Percentiles rank a stretch among this genome's conserved stretches.
phyloP scores from a whole-genome alignment of 2,329 filamentous ascomycete genomes.

The Pleomassaria siparia region DNA sequence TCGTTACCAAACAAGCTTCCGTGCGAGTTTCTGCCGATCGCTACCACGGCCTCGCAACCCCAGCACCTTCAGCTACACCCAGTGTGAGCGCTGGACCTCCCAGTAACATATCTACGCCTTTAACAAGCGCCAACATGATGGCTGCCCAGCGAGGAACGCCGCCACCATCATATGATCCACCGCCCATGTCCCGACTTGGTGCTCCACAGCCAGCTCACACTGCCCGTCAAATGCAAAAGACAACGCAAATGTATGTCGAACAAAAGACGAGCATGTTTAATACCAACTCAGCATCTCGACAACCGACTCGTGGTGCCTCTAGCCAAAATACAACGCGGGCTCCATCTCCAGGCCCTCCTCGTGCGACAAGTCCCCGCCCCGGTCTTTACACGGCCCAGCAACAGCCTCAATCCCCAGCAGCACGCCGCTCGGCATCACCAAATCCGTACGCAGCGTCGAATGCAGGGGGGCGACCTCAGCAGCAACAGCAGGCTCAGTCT shows the following conservation, averaged over 20 bases:
- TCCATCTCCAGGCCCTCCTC: slow-evolving; percentile 68
- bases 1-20: slow-evolving; percentile 77
- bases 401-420: slow-evolving; percentile 12
- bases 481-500: slow-evolving; percentile 16
- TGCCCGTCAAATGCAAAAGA: slow-evolving; percentile 91
- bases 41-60: slow-evolving; percentile 90
- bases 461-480: slow-evolving; percentile 28
- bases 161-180: slow-evolving; percentile 80
- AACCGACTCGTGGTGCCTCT: slow-evolving; percentile 57
- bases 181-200: slow-evolving; percentile 71
- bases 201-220: slow-evolving; percentile 92
- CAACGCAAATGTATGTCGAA: slow-evolving; percentile 82
- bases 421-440: slow-evolving; percentile 51
- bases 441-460: slow-evolving; percentile 59
- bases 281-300: slow-evolving; percentile 51
- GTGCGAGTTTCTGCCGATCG: slow-evolving; percentile 90
- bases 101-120: slow-evolving; percentile 48
- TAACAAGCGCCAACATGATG: slow-evolving; percentile 48
- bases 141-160: slow-evolving; percentile 72
- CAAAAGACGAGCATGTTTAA: slow-evolving; percentile 81
- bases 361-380: slow-evolving; percentile 60
- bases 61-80: slow-evolving; percentile 55
- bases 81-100: slow-evolving; percentile 41
- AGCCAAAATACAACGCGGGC: slow-evolving; percentile 49
- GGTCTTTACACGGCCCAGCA: slow-evolving; percentile 44